Base-by-base conservation (phyloP, 768 basidiomycete species). In the Porphyrellus cyaneotinctus region DNA sequence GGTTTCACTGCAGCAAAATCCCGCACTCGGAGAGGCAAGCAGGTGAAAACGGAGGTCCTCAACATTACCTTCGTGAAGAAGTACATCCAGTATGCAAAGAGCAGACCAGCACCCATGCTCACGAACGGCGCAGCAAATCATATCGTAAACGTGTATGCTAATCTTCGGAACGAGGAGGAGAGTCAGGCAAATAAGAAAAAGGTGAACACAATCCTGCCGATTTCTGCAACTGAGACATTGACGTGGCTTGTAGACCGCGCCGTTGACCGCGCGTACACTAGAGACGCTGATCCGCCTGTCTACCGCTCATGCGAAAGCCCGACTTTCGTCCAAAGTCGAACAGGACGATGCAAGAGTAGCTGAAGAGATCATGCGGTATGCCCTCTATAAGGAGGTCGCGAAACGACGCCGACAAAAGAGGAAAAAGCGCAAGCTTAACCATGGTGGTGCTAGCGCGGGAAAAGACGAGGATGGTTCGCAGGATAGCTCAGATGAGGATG, bases 251-350 rank as follows among this genome's bases (percentile, higher is more conserved):
- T 61, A 98, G 95, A 99, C 97, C 5, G 90, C 95, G 6, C 97
- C 97, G 11, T 74, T 99, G 61, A 99, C 97, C 3, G 95, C 97
- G 18, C 95, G 97, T 80, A 97, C 97, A 4, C 84, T 99, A 53
- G 97, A 99, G 72, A 99, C 97, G 0, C 80, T 99, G 43, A 99
- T 99, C 70, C 97, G 97, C 76, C 81, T 99, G 10, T 84, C 97
- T 6, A 99, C 95, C 17, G 97, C 97, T 1, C 97, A 99, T 71
- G 97, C 97, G 41, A 99, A 99, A 71, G 84, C 93, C 15, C 85
- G 95, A 18, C 78, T 99, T 10, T 95, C 94, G 9, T 53, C 81
- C 39, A 88, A 88, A 58, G 91, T 99, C 12, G 84, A 91, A 62
- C 81, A 87, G 64, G 73, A 75, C 3, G 97, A 99, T 73, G 94